Conservation (phyloP, 1,284 basidiomycete genomes). For the Lentinus polychrous region DNA sequence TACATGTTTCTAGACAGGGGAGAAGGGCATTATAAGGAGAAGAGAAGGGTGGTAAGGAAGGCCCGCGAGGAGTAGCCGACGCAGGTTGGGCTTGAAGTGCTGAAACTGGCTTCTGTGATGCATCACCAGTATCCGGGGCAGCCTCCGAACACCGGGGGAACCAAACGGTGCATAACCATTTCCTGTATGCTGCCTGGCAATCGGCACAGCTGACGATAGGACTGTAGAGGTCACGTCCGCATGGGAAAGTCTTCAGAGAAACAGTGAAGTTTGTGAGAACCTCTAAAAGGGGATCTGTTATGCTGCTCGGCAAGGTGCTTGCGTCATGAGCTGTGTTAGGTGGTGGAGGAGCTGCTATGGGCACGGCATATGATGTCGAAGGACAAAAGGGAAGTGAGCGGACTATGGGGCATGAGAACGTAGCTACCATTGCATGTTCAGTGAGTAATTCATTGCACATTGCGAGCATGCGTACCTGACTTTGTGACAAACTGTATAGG, state of each 20-base stretch:
- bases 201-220: conserved; percentile 71
- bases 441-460: neutral
- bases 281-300: conserved; percentile 45
- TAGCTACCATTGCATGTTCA: conserved; percentile 32
- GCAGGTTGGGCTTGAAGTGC: conserved; percentile 38
- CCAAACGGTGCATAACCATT: conserved; percentile 72
- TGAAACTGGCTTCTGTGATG: conserved; percentile 26
- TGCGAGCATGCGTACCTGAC: conserved; percentile 41
- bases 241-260: conserved; percentile 64
- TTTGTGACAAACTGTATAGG: conserved; percentile 68
- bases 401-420: conserved; percentile 69
- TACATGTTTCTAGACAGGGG: conserved; percentile 76
- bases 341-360: conserved; percentile 43
- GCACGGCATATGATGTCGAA: conserved; percentile 61
- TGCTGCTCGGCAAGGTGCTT: conserved; percentile 40
- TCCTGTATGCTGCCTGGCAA: conserved; percentile 69
- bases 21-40: conserved; percentile 53
- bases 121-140: conserved; percentile 12
- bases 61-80: conserved; percentile 35
- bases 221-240: conserved; percentile 78
- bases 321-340: conserved; percentile 41
- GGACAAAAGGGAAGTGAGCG: conserved; percentile 74
- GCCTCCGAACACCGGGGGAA: conserved; percentile 67
- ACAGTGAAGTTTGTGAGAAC: conserved; percentile 71
- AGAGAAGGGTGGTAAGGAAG: conserved; percentile 37